phyloP scores from a whole-genome alignment of 164 flowering plant genomes.

The Piper longum region DNA sequence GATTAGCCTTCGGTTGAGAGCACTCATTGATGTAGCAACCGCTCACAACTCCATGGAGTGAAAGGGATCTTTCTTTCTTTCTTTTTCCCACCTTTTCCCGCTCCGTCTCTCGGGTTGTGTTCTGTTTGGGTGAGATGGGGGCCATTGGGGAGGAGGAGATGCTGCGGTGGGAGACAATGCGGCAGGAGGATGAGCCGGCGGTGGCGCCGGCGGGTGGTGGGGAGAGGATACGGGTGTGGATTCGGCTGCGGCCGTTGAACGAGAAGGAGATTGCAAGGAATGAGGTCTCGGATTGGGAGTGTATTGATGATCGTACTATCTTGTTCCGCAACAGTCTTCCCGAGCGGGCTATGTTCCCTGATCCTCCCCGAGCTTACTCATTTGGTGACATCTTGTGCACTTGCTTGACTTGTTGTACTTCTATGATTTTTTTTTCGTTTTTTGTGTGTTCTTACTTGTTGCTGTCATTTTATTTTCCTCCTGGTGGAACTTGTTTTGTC shows the following conservation, averaged over 20 bases:
- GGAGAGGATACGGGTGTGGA: constrained; percentile 85
- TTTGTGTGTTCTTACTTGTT: too few species aligned
- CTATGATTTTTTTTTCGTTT: too few species aligned
- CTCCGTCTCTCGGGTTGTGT: not conserved
- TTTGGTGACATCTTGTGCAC: constrained; percentile 41
- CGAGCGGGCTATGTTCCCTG: constrained; percentile 78
- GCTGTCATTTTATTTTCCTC: too few species aligned
- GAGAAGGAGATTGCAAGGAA: constrained; percentile 59
- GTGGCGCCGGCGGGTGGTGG: constrained; percentile 12
- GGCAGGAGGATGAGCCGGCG: not conserved
- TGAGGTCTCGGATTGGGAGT: constrained; percentile 96
- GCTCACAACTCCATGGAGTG: not conserved
- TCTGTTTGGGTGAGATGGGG: constrained; percentile 36
- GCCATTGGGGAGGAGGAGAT: constrained; percentile 58
- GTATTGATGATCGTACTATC: constrained; percentile 79
- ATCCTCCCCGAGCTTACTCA: constrained; percentile 34
- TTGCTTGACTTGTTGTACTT: not conserved
- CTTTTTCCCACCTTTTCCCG: too few species aligned
- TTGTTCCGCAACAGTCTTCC: constrained; percentile 75
- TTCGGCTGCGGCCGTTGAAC: constrained; percentile 90
- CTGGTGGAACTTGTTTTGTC: too few species aligned
- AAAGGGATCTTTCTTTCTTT: too few species aligned
- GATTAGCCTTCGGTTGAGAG: not conserved
- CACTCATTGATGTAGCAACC: not conserved
- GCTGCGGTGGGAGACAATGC: constrained; percentile 49